A percentile compares a stretch with the other conserved stretches of the same genome.
Evolutionary conservation across 768 basidiomycete species (phyloP).

Genomic region (Lyophyllum decastes): DNA sequence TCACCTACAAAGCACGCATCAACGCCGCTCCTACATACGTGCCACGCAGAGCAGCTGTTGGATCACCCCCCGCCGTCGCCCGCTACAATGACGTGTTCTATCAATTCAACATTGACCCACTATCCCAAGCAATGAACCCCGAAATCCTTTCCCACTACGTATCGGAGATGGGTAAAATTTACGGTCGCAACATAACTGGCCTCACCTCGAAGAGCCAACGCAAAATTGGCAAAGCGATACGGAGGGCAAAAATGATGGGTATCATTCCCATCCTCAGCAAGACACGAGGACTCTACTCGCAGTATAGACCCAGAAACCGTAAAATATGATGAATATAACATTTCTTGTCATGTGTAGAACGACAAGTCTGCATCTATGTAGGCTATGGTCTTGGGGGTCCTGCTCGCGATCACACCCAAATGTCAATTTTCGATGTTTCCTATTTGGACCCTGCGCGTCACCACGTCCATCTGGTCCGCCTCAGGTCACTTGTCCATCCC

Average conservation of each 20-base stretch:
- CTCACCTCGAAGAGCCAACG: conserved; percentile 83
- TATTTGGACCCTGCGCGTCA: not conserved
- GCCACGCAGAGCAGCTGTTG: conserved; percentile 43
- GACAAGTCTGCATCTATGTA: not conserved
- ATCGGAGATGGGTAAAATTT: conserved; percentile 81
- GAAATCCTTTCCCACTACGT: conserved; percentile 57
- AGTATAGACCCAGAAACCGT: conserved; percentile 11
- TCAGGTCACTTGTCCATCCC: conserved; percentile 15
- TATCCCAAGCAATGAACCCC: conserved; percentile 66
- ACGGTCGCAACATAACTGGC: conserved; percentile 62
- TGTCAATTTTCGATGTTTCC: conserved; percentile 3
- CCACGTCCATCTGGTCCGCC: not conserved
- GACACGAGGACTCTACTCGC: not conserved
- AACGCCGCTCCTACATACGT: conserved; percentile 17
- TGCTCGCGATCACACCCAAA: conserved; percentile 1
- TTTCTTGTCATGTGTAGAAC: not conserved
- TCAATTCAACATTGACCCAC: conserved; percentile 72
- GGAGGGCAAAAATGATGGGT: conserved; percentile 91
- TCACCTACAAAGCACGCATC: conserved; percentile 30
- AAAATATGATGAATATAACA: conserved; percentile 7
- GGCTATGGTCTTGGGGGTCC: conserved; percentile 15
- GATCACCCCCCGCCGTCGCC: conserved; percentile 57
- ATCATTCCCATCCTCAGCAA: conserved; percentile 62
- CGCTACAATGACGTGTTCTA: conserved; percentile 66
- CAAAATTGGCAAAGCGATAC: conserved; percentile 79